Base-by-base conservation (phyloP, 2,329 filamentous ascomycete species). In the Curvularia verruculosa region DNA sequence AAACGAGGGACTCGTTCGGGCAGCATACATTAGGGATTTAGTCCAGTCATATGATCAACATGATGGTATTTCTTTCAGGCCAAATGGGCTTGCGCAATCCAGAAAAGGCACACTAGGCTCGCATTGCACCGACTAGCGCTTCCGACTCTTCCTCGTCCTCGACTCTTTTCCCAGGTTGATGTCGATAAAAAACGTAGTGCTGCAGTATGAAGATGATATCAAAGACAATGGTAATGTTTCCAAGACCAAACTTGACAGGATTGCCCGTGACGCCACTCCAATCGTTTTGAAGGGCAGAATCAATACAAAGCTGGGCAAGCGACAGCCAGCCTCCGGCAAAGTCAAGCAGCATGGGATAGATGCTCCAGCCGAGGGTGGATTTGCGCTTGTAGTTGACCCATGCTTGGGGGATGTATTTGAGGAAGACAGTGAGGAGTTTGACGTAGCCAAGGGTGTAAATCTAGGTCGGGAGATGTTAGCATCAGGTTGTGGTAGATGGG, bases 211-310 rank as follows among this genome's bases (percentile, higher is more conserved):
- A 98, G 47, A 96, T 81, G 29, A 89, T 62, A 73, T 98, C 94
- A 74, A 96, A 98, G 2, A 91, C 75, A 67, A 98, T 89, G 56
- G 88, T 92, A 44, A 96, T 86, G 70, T 96, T 94, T 13, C 91
- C 90, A 40, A 98, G 82, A 2, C 88, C 87, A 56, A 98, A 87
- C 79, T 98, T 99, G 66, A 95, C 89, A 0, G 92, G 91, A 75
- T 98, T 98, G 1, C 93, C 94, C 0, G 89, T 92, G 56, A 98
- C 83, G 21, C 94, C 95, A 46, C 88, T 90, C 93, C 94, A 97
- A 79, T 96, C 92, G 53, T 84, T 84, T 75, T 95, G 88, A 36
- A 96, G 79, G 56, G 89, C 91, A 58, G 91, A 92, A 79, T 98
- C 95, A 59, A 98, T 87, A 21, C 88, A 79, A 60, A 96, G 84